Conservation (phyloP, 139 green algal genomes). For the Micractinium sp. region DNA sequence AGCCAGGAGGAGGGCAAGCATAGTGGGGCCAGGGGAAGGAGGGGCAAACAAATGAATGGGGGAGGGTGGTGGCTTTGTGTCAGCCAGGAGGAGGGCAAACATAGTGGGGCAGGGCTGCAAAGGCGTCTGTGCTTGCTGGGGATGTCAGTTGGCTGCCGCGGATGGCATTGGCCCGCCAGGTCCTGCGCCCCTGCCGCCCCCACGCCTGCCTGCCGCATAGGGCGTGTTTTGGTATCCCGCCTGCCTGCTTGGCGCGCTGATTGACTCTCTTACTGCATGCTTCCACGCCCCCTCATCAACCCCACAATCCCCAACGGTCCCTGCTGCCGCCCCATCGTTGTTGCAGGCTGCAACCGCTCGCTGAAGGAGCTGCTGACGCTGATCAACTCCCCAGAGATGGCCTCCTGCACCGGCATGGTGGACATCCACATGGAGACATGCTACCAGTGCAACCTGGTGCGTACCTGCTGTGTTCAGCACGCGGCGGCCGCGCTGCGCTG, state of each 20-base stretch:
- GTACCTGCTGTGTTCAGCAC: slow-evolving; percentile 49
- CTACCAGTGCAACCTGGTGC: slow-evolving; percentile 46
- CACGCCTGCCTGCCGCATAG: not conserved
- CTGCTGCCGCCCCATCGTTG: not conserved
- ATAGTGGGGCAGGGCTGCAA: no score
- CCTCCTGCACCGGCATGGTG: slow-evolving; percentile 32
- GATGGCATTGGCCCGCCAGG: not conserved
- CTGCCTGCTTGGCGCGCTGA: no score
- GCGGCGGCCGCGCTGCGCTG: not conserved
- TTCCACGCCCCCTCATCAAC: not conserved
- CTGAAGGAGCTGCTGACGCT: slow-evolving; percentile 53
- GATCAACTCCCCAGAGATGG: slow-evolving; percentile 48
- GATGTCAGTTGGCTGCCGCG: no score
- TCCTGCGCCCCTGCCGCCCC: not conserved
- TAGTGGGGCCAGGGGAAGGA: no score
- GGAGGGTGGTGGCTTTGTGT: no score
- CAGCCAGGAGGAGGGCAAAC: no score
- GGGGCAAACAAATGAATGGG: no score
- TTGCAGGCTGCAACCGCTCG: slow-evolving; percentile 40
- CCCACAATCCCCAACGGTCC: not conserved
- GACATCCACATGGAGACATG: slow-evolving; percentile 65
- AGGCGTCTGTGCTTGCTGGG: no score
- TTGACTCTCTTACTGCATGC: not conserved
- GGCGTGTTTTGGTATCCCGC: no score
- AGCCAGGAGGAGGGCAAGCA: no score